A percentile compares a stretch with the other conserved stretches of the same genome.
phyloP scores from a whole-genome alignment of 2,329 filamentous ascomycete genomes.

The Diaporthe destruens region DNA sequence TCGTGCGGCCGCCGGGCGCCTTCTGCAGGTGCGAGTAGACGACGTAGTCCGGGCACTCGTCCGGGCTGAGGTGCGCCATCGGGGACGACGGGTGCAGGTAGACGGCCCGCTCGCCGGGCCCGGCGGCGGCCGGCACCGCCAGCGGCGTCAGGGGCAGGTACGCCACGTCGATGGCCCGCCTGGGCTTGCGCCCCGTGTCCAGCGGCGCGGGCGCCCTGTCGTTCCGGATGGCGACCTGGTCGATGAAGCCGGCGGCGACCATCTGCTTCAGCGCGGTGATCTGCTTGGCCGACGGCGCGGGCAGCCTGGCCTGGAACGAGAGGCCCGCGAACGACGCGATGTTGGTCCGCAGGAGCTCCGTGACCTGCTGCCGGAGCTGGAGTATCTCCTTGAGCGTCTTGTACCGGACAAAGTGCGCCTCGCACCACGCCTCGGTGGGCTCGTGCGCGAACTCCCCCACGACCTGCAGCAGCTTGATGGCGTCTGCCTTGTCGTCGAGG shows the following conservation, averaged over 20 bases:
- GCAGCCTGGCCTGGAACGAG: conserved; percentile 67
- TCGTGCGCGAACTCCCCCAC: conserved; percentile 89
- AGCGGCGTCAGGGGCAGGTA: conserved; percentile 88
- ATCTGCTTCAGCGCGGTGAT: conserved; percentile 90
- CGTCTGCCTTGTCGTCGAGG: conserved; percentile 86
- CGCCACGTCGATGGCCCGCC: conserved; percentile 90
- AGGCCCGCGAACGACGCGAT: conserved; percentile 74
- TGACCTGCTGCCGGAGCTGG: conserved; percentile 86
- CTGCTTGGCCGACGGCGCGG: conserved; percentile 74
- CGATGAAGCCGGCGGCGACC: conserved; percentile 90
- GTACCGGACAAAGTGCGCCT: conserved; percentile 84
- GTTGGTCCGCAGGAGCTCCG: conserved; percentile 81
- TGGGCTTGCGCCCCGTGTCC: conserved; percentile 75
- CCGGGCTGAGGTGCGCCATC: conserved; percentile 75
- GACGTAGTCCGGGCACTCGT: conserved; percentile 87
- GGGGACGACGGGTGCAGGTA: conserved; percentile 90
- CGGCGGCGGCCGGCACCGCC: conserved; percentile 54
- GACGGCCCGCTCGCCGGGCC: conserved; percentile 73
- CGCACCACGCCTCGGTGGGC: conserved; percentile 79
- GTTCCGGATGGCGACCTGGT: conserved; percentile 92
- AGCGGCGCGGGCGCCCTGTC: conserved; percentile 84
- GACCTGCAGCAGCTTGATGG: conserved; percentile 89
- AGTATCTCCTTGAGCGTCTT: conserved; percentile 90
- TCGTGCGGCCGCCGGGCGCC: conserved; percentile 68
- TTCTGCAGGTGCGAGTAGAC: conserved; percentile 89